Base-by-base conservation (phyloP, 2,329 filamentous ascomycete species). In the Scedosporium dehoogii region DNA sequence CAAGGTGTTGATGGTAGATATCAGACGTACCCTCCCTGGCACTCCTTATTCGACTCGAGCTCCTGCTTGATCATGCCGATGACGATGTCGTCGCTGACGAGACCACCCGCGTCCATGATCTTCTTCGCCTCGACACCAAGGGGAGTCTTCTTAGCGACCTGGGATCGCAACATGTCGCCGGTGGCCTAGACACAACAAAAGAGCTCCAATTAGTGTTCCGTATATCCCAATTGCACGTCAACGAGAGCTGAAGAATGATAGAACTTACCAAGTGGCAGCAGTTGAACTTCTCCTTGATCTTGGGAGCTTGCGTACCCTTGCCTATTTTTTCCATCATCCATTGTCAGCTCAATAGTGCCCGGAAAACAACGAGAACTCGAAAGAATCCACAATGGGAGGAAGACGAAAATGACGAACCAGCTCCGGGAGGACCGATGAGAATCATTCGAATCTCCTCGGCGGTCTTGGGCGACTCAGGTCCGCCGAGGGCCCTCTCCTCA, bases 41-140 rank as follows among this genome's bases (percentile, higher is more conserved):
- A 99, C 80, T 99, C 93, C 72, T 85, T 79, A 82, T 99, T 99
- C 79, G 84, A 89, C 72, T 96, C 90, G 60, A 99, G 85, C 83
- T 99, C 93, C 75, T 88, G 90, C 86, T 94, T 93, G 82, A 99
- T 99, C 94, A 99, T 99, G 78, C 93, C 92, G 76, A 99, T 90
- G 85, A 99, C 93, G 74, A 99, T 99, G 74, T 97, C 93, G 77
- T 99, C 94, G 76, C 92, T 96, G 75, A 99, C 94, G 64, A 99
- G 86, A 69, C 93, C 93, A 70, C 94, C 94, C 75, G 93, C 89
- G 74, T 99, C 94, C 94, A 99, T 99, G 77, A 99, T 99, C 87
- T 97, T 97, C 88, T 99, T 99, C 68, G 94, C 94, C 81, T 97
- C 92, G 73, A 90, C 86, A 70, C 94, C 94, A 67, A 99, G 86